phyloP scores from a whole-genome alignment of 2,329 filamentous ascomycete species.

The Rhynchosporium graminicola region DNA sequence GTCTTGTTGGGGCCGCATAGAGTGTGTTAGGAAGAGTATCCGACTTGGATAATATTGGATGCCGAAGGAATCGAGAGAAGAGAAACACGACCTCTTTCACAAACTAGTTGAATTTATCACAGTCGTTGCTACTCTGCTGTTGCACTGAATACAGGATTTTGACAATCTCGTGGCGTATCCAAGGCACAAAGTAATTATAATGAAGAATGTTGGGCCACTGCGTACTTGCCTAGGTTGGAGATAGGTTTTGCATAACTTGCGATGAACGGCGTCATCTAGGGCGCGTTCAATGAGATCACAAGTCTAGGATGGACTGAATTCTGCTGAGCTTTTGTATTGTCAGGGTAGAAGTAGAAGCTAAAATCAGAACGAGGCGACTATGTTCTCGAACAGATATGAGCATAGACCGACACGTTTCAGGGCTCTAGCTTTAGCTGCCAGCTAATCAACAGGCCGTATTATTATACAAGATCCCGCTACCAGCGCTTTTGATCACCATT shows the following conservation, averaged over 20 bases:
- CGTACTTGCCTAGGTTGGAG: not conserved
- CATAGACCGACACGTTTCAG: not conserved
- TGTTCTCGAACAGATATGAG: not conserved
- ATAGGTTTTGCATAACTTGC: not conserved
- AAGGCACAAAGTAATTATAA: too few species aligned
- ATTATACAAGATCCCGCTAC: conserved; percentile 21
- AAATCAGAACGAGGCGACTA: not conserved
- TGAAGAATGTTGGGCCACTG: too few species aligned
- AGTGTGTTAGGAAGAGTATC: too few species aligned
- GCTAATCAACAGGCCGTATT: not conserved
- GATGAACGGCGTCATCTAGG: not conserved
- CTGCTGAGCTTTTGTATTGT: not conserved
- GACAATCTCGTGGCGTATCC: too few species aligned
- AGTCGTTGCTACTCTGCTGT: too few species aligned
- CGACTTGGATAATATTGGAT: too few species aligned
- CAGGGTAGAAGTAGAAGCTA: not conserved
- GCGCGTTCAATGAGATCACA: not conserved
- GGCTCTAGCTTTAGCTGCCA: not conserved
- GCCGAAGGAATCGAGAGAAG: too few species aligned
- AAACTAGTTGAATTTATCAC: too few species aligned
- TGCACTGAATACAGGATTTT: too few species aligned
- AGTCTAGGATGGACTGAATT: not conserved
- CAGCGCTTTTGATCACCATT: conserved; percentile 33
- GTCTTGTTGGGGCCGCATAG: too few species aligned
- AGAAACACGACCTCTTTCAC: too few species aligned